These are phyloP conservation scores for Metschnikowia shivogae DNA, from an alignment of 805 yeast species.

Conservation along the genomic window DNA sequence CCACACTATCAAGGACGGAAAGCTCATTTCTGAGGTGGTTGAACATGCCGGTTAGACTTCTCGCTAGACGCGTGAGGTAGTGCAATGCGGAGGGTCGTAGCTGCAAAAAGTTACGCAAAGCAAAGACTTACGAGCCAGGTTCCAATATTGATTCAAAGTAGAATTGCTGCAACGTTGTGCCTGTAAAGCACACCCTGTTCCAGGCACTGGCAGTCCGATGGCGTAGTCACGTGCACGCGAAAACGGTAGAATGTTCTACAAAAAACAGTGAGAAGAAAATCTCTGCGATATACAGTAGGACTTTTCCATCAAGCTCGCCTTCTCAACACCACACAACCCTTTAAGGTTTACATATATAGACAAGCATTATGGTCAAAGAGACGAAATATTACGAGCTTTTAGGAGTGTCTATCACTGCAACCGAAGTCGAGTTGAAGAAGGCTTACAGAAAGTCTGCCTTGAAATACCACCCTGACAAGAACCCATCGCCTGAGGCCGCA, in stretches of 20 bases:
- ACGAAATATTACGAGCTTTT: slow-evolving; percentile 71
- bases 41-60: slow-evolving; percentile 67
- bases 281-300: slow-evolving; percentile 10
- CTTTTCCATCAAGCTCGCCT: neutral
- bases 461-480: slow-evolving; percentile 78
- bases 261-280: slow-evolving; percentile 14
- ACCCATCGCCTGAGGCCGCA: slow-evolving; percentile 70
- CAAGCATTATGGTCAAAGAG: slow-evolving; percentile 62
- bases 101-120: neutral
- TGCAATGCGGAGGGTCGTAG: neutral
- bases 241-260: slow-evolving; percentile 19
- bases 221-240: slow-evolving; percentile 19
- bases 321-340: neutral
- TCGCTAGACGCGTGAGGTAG: neutral
- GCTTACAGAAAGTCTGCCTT: slow-evolving; percentile 80
- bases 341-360: neutral
- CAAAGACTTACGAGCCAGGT: neutral
- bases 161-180: neutral
- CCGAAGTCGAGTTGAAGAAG: slow-evolving; percentile 69
- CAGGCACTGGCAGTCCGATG: neutral
- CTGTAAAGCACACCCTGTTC: neutral
- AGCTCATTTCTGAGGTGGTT: slow-evolving; percentile 65
- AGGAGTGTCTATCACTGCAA: slow-evolving; percentile 67
- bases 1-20: slow-evolving; percentile 62
- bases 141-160: neutral